Evolutionary conservation across 2,329 filamentous ascomycete genomes (phyloP), one percentile per base, ranked within the genome.

Genomic region (Beauveria medogensis): DNA sequence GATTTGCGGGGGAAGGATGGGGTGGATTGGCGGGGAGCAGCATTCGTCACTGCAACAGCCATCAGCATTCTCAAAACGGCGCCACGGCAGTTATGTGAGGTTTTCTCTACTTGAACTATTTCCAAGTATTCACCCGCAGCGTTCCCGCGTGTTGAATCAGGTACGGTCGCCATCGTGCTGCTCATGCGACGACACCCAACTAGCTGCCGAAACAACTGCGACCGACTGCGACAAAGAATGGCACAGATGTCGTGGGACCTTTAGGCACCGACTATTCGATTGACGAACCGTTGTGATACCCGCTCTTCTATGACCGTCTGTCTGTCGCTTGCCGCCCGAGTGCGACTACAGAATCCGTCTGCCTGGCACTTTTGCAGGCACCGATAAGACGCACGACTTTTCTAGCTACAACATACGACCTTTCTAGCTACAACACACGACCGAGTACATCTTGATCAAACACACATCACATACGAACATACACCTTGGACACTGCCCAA

Each of bases 241-340:
- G 40, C 40, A 46, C 5, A 34, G 3, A 28, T n/a, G 26, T 3
- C 37, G n/a, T 16, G 7, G 14, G n/a, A 18, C 34, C 48, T 51
- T 52, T 55, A 55, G 59, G 50, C 48, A 60, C 52, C 47, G 37
- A 59, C 24, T 22, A 57, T 43, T 59, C 1, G 24, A 59, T 34
- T 34, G 9, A 34, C 9, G 34, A 16, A 59, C 43, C 46, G 46
- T 46, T 9, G n/a, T 22, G 34, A 28, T 20, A 40, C 26, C 34
- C 28, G 24, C 37, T 10, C 24, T 26, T 55, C 16, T 43, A 2
- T 20, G 2, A 44, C 7, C 28, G 22, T 9, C 7, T 28, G 22
- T 55, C 12, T 12, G 43, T 28, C 9, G 20, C 46, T 24, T 10
- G 18, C 9, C 18, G 56, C 56, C 48, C 52, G 47, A 37, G 54